Conservation (phyloP, 108 stramenopile species). For the Cyclotella atomus region DNA sequence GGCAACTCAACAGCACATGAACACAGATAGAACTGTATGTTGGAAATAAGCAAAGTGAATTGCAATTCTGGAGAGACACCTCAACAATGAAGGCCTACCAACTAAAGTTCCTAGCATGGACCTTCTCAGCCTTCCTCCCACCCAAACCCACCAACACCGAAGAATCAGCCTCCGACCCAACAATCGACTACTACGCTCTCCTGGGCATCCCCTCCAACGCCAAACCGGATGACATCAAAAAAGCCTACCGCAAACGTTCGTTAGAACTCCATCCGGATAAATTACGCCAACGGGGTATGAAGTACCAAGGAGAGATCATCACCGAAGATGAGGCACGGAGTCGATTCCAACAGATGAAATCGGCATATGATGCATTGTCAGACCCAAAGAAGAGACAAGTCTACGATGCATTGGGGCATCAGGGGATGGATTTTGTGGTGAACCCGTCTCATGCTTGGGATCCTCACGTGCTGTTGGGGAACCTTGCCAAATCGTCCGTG, state of each 20-base stretch:
- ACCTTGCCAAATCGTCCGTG: constrained; percentile 58
- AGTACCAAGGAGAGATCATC: constrained; percentile 35
- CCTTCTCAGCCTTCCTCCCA: constrained; percentile 71
- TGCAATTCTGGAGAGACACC: no score
- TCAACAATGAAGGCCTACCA: constrained; percentile 51
- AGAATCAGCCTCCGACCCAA: constrained; percentile 27
- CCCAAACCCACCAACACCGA: constrained; percentile 53
- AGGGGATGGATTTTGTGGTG: constrained; percentile 44
- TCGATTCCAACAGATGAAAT: constrained; percentile 78
- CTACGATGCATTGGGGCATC: constrained; percentile 57
- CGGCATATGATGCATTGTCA: constrained; percentile 68
- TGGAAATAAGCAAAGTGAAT: no score
- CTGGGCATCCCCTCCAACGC: constrained; percentile 58
- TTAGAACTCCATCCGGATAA: constrained; percentile 86
- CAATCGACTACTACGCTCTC: constrained; percentile 68
- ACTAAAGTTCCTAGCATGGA: constrained; percentile 57
- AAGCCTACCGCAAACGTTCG: constrained; percentile 78
- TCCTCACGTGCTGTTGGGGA: constrained; percentile 65
- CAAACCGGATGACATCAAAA: constrained; percentile 72
- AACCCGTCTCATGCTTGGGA: constrained; percentile 54
- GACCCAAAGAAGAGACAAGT: constrained; percentile 63
- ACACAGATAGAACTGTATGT: no score
- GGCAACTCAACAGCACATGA: no score
- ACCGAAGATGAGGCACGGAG: constrained; percentile 64
- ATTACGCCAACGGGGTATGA: constrained; percentile 74